These are phyloP conservation scores for Phytophthora pini DNA, from an alignment of 352 stramenopile genomes.

Conservation along the genomic window DNA sequence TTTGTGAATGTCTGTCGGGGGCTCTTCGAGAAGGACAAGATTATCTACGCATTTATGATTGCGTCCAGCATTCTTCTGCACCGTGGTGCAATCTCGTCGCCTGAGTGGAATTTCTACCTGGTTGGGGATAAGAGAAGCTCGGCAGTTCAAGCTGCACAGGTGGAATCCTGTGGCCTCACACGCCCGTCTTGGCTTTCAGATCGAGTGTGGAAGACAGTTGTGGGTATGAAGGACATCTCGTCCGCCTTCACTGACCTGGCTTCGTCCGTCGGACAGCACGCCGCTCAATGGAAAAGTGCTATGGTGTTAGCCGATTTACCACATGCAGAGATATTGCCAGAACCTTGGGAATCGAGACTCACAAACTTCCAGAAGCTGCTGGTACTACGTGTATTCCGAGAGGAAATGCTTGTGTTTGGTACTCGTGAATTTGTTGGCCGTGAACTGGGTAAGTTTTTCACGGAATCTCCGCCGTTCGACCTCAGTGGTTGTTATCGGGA, in stretches of 20 bases:
- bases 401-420: slow-evolving; percentile 92
- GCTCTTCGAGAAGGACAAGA: slow-evolving; percentile 96
- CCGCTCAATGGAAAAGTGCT: slow-evolving; percentile 73
- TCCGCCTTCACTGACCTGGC: slow-evolving; percentile 56
- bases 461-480: slow-evolving; percentile 93
- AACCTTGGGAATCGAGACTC: slow-evolving; percentile 73
- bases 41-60: slow-evolving; percentile 96
- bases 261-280: slow-evolving; percentile 49
- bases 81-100: slow-evolving; percentile 61
- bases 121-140: slow-evolving; percentile 86
- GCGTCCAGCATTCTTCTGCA: slow-evolving; percentile 88
- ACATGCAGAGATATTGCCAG: slow-evolving; percentile 73
- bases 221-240: slow-evolving; percentile 74
- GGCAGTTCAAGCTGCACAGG: slow-evolving; percentile 47
- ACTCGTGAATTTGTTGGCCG: slow-evolving; percentile 85
- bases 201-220: slow-evolving; percentile 74
- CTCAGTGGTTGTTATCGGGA: slow-evolving; percentile 92
- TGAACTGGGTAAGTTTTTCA: slow-evolving; percentile 87
- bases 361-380: slow-evolving; percentile 92
- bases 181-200: slow-evolving; percentile 80
- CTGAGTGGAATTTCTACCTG: slow-evolving; percentile 91
- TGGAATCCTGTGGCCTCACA: slow-evolving; percentile 37
- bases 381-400: slow-evolving; percentile 88
- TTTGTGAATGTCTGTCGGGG: slow-evolving; percentile 95
- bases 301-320: slow-evolving; percentile 84